Evolutionary conservation across 148 eudicot genomes (phyloP).

Genomic region (Gaultheria prostrata): DNA sequence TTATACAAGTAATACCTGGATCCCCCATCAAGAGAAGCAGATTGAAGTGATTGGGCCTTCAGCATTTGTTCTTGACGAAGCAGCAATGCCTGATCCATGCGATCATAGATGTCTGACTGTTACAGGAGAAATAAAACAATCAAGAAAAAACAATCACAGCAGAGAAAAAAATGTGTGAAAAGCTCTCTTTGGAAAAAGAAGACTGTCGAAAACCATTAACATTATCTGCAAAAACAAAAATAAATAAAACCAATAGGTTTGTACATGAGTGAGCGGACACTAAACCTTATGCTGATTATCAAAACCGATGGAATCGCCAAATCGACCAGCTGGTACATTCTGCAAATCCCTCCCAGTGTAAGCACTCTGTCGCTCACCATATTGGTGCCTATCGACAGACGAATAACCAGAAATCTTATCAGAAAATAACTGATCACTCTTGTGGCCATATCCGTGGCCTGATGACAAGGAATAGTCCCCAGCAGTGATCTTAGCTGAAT

Average conservation of each 20-base stretch:
- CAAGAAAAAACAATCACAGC: background rate
- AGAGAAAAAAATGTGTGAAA: background rate
- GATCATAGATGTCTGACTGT: slow-evolving; percentile 83
- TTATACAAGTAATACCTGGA: slow-evolving; percentile 57
- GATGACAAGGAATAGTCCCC: slow-evolving; percentile 59
- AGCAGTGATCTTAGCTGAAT: slow-evolving; percentile 65
- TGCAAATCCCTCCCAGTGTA: slow-evolving; percentile 62
- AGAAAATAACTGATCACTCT: slow-evolving; percentile 51
- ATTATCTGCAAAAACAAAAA: background rate
- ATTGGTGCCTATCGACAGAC: slow-evolving; percentile 60
- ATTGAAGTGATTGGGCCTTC: slow-evolving; percentile 68
- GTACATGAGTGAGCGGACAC: background rate
- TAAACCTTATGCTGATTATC: slow-evolving; percentile 68
- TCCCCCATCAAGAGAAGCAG: slow-evolving; percentile 70
- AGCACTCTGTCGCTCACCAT: slow-evolving; percentile 60
- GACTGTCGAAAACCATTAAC: background rate
- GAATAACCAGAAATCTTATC: slow-evolving; percentile 67
- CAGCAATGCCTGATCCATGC: slow-evolving; percentile 62
- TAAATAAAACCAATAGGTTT: background rate
- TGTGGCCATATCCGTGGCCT: slow-evolving; percentile 70
- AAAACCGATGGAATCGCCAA: slow-evolving; percentile 59
- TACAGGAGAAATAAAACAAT: slow-evolving; percentile 8
- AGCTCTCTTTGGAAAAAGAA: background rate
- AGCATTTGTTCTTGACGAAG: slow-evolving; percentile 62
- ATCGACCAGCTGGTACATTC: slow-evolving; percentile 52